Base-by-base conservation (phyloP, 2,329 filamentous ascomycete species). In the Fusarium subglutinans region DNA sequence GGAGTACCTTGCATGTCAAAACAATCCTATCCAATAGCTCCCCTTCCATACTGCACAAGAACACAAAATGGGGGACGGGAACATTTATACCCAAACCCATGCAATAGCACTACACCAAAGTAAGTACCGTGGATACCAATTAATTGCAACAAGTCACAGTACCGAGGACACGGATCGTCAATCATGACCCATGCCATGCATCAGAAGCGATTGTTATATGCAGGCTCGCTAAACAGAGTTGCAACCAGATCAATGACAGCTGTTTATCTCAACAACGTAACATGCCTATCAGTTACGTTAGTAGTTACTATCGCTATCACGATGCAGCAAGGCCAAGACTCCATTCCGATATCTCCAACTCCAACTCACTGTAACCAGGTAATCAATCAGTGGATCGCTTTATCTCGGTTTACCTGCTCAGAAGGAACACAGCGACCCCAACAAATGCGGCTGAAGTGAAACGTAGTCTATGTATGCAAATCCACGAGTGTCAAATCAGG, bases 331-430 rank as follows among this genome's bases (percentile, higher is more conserved):
- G 48, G 18, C 20, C 43, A 26, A 45, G 43, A n/a, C 38, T 63
- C 65, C 64, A 63, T 69, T 22, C 12, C 30, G 48, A 41, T 55
- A 41, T 55, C 51, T 55, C 35, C 51, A 55, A 38, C 24, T 20
- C 37, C 14, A 37, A 35, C 26, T 57, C 47, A 54, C 48, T 67
- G n/a, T 28, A 63, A 63, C 33, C 48, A 43, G 17, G 33, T 9
- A 33, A 63, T 41, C 41, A 35, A 35, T 24, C 47, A 33, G 54
- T 28, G 51, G 48, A 57, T 48, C 43, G 35, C 55, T 68, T 67
- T 68, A 63, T 62, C 63, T 68, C 43, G 30, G 48, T 61, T 56
- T 41, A 38, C 50, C 30, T 24, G n/a, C 24, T 54, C 50, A 51
- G 22, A 38, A 45, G 35, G 20, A 44, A 44, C 38, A 45, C 41